phyloP scores from a whole-genome alignment of 2,329 filamentous ascomycete species.

The Didymella segeticola region DNA sequence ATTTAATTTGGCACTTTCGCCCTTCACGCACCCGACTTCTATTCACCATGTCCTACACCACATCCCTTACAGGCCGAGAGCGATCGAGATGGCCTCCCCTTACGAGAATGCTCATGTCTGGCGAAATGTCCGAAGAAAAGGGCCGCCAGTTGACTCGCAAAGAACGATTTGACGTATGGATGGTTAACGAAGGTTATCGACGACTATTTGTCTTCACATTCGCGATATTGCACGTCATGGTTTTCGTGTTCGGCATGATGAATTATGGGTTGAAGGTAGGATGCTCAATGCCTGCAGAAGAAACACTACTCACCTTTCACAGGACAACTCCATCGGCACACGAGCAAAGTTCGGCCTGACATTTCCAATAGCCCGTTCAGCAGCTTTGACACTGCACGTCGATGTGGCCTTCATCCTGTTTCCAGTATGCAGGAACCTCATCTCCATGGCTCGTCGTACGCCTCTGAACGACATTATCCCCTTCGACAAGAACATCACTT shows the following conservation, averaged over 20 bases:
- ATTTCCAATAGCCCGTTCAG: constrained; percentile 76
- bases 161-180: constrained; percentile 83
- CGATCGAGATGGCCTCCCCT: constrained; percentile 82
- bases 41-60: constrained; percentile 42
- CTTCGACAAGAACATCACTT: constrained; percentile 88
- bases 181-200: constrained; percentile 87
- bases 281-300: neutral
- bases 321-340: constrained; percentile 69
- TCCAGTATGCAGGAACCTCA: constrained; percentile 83
- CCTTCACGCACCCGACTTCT: constrained; percentile 9
- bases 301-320: constrained; percentile 16
- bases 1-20: constrained; percentile 29
- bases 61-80: constrained; percentile 58
- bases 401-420: constrained; percentile 81
- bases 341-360: constrained; percentile 75
- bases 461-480: constrained; percentile 86
- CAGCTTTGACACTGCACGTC: constrained; percentile 79
- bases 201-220: constrained; percentile 83
- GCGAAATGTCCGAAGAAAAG: constrained; percentile 78
- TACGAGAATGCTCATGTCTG: constrained; percentile 81
- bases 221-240: constrained; percentile 73
- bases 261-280: constrained; percentile 75
- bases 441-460: constrained; percentile 80
- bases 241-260: constrained; percentile 81
- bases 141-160: constrained; percentile 71